phyloP scores from a whole-genome alignment of 805 yeast species.

The Middelhovenomyces tepae region DNA sequence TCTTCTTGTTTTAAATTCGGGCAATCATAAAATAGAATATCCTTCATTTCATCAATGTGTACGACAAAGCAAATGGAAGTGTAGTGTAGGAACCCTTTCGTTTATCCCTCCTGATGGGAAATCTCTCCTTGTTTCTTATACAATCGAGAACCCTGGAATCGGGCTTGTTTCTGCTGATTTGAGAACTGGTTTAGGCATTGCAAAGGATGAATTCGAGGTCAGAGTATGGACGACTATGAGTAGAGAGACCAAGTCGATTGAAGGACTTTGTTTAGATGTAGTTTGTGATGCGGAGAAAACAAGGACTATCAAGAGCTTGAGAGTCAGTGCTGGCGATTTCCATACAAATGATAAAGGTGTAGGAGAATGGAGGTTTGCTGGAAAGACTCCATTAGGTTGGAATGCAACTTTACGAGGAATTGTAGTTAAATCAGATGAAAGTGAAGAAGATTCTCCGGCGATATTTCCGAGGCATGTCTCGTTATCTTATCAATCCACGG shows the following conservation, averaged over 20 bases:
- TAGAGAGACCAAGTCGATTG: constrained; percentile 38
- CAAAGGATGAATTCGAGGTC: constrained; percentile 55
- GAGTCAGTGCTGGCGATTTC: constrained; percentile 75
- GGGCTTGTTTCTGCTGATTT: constrained; percentile 52
- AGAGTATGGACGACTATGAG: constrained; percentile 40
- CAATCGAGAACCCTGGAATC: constrained; percentile 38
- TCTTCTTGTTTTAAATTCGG: constrained; percentile 42
- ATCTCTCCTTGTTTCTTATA: constrained; percentile 53
- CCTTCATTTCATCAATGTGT: constrained; percentile 71
- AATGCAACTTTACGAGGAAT: constrained; percentile 60
- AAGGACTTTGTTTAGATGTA: constrained; percentile 38
- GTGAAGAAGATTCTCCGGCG: constrained; percentile 14
- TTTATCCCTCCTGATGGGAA: constrained; percentile 89
- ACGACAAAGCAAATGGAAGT: constrained; percentile 42
- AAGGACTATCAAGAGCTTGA: constrained; percentile 39
- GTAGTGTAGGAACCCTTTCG: constrained; percentile 39
- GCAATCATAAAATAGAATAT: constrained; percentile 38
- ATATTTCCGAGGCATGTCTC: constrained; percentile 39
- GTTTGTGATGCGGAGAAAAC: constrained; percentile 24
- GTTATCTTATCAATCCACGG: constrained; percentile 51
- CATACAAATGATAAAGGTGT: constrained; percentile 41
- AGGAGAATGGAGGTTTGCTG: constrained; percentile 65
- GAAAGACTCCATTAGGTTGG: constrained; percentile 51
- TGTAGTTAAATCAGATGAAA: constrained; percentile 21
- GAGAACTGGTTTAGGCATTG: constrained; percentile 42